Evolutionary conservation across 805 yeast genomes (phyloP), one percentile per base, ranked within the genome.

Genomic region (Barnettozyma californica): DNA sequence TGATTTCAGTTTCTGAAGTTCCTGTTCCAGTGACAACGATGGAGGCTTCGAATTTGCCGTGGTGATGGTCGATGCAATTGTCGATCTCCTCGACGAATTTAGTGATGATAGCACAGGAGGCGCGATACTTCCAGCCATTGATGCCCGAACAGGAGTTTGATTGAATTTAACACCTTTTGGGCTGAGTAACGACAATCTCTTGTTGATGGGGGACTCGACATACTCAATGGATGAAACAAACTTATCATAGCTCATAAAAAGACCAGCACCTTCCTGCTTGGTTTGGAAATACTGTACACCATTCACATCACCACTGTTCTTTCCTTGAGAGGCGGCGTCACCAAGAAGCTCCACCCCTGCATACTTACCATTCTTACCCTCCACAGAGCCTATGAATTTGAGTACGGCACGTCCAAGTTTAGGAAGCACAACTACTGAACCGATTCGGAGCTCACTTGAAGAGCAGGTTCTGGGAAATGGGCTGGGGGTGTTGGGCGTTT

Each of bases 341-440:
- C 87, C 91, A n/a, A 81, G 59, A 39, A 92, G 69, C 63, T 92
- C 97, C 6, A 92, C 75, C 2, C 99, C 99, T 5, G 91, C 96
- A 69, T 83, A 92, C 10, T 74, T 71, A 0, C 96, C 96, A 7
- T 68, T 66, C 60, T 87, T 88, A 20, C 83, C 83, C 20, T 81
- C 76, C 16, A 92, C 87, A 2, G 75, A 66, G 1, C 97, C 99
- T 19, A 82, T 71, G 64, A 76, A 91, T 50, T 81, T 73, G 45
- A 91, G 68, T 10, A 81, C 70, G 1, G 91, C 97, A 37, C 69
- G 67, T 21, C 87, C 81, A 11, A 86, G 81, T 9, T 86, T 87
- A 0, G 95, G 95, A 1, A 84, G 73, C 65, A 47, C 62, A 54
- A 61, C 8, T 1, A 50, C 45, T 11, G 57, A 42, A 5, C 65